phyloP scores from a whole-genome alignment of 75 land plant species.

The Chamaecyparis obtusa region DNA sequence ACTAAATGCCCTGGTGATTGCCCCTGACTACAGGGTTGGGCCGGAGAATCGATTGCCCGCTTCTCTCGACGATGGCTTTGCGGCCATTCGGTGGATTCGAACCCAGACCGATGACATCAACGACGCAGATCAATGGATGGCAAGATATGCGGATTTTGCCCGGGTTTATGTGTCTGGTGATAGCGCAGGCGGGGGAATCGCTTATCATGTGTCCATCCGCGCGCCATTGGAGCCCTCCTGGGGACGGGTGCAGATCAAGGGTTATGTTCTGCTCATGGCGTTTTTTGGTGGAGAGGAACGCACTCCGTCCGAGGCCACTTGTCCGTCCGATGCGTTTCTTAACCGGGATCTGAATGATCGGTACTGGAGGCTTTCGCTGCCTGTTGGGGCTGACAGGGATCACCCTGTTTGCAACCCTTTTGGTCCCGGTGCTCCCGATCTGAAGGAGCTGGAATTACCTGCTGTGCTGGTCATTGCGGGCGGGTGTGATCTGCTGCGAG shows the following conservation, averaged over 20 bases:
- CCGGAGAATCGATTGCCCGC: conserved; percentile 77
- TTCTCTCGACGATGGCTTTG: conserved; percentile 55
- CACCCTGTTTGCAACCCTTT: conserved; percentile 51
- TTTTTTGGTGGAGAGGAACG: conserved; percentile 68
- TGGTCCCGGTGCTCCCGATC: conserved; percentile 34
- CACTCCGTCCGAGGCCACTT: conserved; percentile 54
- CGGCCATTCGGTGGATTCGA: conserved; percentile 54
- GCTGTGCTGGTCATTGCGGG: conserved; percentile 40
- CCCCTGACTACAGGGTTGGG: conserved; percentile 65
- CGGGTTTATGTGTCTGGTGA: conserved; percentile 70
- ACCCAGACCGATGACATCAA: conserved; percentile 14
- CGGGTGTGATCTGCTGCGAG: conserved; percentile 27
- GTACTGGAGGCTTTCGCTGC: conserved; percentile 56
- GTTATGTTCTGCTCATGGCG: conserved; percentile 47
- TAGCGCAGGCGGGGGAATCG: conserved; percentile 70
- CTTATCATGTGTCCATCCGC: conserved; percentile 56
- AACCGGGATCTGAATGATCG: conserved; percentile 45
- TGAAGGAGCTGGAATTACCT: conserved; percentile 24
- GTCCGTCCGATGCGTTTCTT: conserved; percentile 33
- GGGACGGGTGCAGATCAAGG: conserved; percentile 43
- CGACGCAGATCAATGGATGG: conserved; percentile 36
- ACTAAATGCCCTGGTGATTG: conserved; percentile 40
- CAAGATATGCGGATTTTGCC: conserved; percentile 42
- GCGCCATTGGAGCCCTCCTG: conserved; percentile 24
- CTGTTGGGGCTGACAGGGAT: conserved; percentile 47